Evolutionary conservation across 495 filamentous ascomycete species (phyloP).

Genomic region (Diplogelasinospora grovesii): DNA sequence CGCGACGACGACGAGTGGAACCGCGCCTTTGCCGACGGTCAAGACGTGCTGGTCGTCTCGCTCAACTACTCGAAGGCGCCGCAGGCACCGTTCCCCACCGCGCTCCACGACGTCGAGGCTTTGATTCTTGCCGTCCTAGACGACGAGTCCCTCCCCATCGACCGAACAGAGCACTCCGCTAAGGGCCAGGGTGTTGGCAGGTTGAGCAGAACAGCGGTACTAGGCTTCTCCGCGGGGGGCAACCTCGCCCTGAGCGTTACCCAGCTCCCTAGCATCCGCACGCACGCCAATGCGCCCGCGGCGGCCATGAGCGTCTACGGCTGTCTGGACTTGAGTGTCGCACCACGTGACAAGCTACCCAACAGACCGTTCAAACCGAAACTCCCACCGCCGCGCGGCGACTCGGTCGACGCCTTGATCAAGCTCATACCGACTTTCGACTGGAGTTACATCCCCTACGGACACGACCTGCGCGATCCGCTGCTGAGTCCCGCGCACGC

Average conservation of each 20-base stretch:
- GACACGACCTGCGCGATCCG: conserved; percentile 21
- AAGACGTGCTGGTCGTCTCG: conserved; percentile 24
- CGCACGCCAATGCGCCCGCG: conserved; percentile 14
- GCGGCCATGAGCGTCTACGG: conserved; percentile 24
- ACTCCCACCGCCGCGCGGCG: conserved; percentile 11
- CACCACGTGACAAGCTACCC: conserved; percentile 15
- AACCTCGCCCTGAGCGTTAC: conserved; percentile 21
- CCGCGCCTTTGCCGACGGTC: conserved; percentile 22
- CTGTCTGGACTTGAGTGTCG: conserved; percentile 19
- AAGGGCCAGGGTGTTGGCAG: too few species aligned
- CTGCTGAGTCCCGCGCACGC: conserved; percentile 24
- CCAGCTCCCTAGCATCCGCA: conserved; percentile 24
- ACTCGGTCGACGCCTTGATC: conserved; percentile 16
- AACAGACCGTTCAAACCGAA: conserved; percentile 27
- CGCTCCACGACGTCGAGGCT: conserved; percentile 25
- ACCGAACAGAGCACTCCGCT: conserved; percentile 8
- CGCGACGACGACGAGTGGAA: conserved; percentile 32
- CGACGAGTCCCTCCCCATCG: conserved; percentile 29
- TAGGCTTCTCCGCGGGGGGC: conserved; percentile 29
- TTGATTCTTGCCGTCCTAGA: conserved; percentile 19
- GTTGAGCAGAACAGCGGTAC: conserved; percentile 15
- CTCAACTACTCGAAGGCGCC: conserved; percentile 32
- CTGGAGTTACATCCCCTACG: conserved; percentile 27
- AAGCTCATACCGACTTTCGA: conserved; percentile 14
- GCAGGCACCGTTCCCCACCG: conserved; percentile 24